A percentile compares a stretch with the other conserved stretches of the same genome.
These are phyloP conservation scores for Botrytis deweyae DNA, from an alignment of 2,329 filamentous ascomycete species.

Conservation along the genomic window DNA sequence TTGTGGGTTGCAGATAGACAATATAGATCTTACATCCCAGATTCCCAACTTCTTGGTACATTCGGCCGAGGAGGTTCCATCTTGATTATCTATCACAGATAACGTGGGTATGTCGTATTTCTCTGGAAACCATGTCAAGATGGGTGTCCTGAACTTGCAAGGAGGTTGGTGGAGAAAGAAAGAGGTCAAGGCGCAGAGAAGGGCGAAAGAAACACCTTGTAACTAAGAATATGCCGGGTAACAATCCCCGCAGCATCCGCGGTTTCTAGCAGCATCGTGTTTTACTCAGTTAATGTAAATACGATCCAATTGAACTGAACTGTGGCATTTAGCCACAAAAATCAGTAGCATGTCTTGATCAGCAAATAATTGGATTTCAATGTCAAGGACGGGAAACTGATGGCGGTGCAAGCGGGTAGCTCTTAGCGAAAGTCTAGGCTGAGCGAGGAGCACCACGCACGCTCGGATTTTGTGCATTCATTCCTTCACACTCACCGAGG, in stretches of 20 bases:
- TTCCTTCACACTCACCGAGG: not conserved
- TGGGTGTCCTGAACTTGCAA: not conserved
- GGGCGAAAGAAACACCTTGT: not conserved
- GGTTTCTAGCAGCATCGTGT: not conserved
- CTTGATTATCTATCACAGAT: not conserved
- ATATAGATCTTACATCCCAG: not conserved
- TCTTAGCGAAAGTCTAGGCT: slow-evolving; percentile 6
- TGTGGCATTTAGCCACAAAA: not conserved
- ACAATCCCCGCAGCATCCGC: not conserved
- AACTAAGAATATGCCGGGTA: not conserved
- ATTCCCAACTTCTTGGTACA: not conserved
- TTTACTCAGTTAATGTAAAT: not conserved
- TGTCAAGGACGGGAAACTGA: not conserved
- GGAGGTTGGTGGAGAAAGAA: not conserved
- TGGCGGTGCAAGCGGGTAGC: not conserved
- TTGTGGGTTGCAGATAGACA: not conserved
- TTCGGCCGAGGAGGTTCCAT: not conserved
- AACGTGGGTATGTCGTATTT: not conserved
- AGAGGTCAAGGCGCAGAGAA: slow-evolving; percentile 5
- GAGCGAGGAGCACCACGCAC: not conserved
- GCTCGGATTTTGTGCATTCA: slow-evolving; percentile 9
- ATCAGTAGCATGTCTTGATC: not conserved
- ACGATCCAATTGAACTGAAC: not conserved
- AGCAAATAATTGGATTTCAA: not conserved
- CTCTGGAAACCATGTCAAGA: not conserved